Conservation (phyloP, 1,139 yeast species). For the Debaryomycetaceae sp. region DNA sequence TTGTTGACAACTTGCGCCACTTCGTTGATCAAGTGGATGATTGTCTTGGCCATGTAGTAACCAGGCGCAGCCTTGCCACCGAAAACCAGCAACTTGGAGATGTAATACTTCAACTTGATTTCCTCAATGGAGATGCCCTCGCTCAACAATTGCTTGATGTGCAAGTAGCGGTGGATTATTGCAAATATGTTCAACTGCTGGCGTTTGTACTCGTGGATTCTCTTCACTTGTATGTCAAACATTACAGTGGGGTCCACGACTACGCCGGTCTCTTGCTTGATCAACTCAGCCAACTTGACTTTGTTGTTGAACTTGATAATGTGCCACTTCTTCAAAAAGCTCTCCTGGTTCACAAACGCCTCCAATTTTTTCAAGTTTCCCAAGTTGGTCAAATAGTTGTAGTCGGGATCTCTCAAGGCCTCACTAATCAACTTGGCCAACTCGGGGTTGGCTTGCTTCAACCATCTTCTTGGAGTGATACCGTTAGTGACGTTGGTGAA, state of each 20-base stretch:
- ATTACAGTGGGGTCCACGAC: slow-evolving; percentile 70
- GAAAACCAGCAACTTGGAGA: slow-evolving; percentile 75
- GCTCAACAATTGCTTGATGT: slow-evolving; percentile 63
- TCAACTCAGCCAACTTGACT: slow-evolving; percentile 60
- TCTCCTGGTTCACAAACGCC: slow-evolving; percentile 60
- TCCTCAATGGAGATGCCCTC: slow-evolving; percentile 47
- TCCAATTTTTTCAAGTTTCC: slow-evolving; percentile 66
- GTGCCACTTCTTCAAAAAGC: slow-evolving; percentile 69
- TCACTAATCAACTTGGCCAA: slow-evolving; percentile 69
- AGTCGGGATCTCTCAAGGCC: slow-evolving; percentile 59
- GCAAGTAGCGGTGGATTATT: slow-evolving; percentile 75
- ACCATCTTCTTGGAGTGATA: slow-evolving; percentile 95
- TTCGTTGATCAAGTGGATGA: slow-evolving; percentile 78
- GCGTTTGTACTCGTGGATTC: slow-evolving; percentile 94
- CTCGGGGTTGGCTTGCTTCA: slow-evolving; percentile 86
- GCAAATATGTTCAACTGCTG: slow-evolving; percentile 92
- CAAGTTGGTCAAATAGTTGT: slow-evolving; percentile 66
- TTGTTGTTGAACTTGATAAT: slow-evolving; percentile 70
- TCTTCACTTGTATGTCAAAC: slow-evolving; percentile 90
- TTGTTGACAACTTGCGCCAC: slow-evolving; percentile 79
- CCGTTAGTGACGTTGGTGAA: slow-evolving; percentile 94
- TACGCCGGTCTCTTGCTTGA: slow-evolving; percentile 63
- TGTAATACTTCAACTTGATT: slow-evolving; percentile 54
- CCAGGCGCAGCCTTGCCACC: slow-evolving; percentile 99
- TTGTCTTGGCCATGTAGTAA: slow-evolving; percentile 88